Evolutionary conservation across 2,329 filamentous ascomycete species (phyloP).

Genomic region (Colletotrichum sp.): DNA sequence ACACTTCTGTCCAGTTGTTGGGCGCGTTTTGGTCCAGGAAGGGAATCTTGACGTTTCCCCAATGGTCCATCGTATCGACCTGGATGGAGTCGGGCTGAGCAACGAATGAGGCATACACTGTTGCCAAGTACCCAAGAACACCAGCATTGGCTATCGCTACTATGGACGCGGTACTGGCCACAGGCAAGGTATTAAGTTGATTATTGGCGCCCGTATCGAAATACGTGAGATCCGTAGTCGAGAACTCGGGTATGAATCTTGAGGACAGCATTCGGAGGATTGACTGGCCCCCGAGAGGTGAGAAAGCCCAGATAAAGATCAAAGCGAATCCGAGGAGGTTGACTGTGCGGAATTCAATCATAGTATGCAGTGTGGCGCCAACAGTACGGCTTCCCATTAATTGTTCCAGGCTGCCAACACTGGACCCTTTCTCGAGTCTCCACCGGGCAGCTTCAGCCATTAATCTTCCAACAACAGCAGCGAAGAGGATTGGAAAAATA

Average conservation of each 20-base stretch:
- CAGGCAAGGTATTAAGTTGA: neutral
- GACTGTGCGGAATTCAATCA: conserved; percentile 26
- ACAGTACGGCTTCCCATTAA: conserved; percentile 34
- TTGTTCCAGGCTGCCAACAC: conserved; percentile 29
- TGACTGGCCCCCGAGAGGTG: conserved; percentile 31
- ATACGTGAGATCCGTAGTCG: neutral
- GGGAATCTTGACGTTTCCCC: conserved; percentile 32
- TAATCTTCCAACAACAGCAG: conserved; percentile 28
- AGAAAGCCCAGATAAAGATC: conserved; percentile 30
- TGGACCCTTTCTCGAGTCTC: conserved; percentile 30
- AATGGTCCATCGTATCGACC: conserved; percentile 24
- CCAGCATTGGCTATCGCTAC: neutral
- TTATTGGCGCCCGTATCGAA: neutral
- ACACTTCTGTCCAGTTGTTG: neutral
- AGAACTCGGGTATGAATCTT: neutral
- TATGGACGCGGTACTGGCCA: neutral
- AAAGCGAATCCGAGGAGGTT: conserved; percentile 27
- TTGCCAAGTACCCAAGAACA: neutral
- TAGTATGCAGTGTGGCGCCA: conserved; percentile 26
- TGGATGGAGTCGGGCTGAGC: conserved; percentile 22
- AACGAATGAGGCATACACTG: conserved; percentile 21
- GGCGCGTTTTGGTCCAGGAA: neutral
- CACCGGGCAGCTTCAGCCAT: conserved; percentile 27
- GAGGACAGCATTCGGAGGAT: conserved; percentile 22
- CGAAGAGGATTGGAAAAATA: conserved; percentile 33